Conservation (phyloP, 164 flowering plant species). For the Sextonia rubra region DNA sequence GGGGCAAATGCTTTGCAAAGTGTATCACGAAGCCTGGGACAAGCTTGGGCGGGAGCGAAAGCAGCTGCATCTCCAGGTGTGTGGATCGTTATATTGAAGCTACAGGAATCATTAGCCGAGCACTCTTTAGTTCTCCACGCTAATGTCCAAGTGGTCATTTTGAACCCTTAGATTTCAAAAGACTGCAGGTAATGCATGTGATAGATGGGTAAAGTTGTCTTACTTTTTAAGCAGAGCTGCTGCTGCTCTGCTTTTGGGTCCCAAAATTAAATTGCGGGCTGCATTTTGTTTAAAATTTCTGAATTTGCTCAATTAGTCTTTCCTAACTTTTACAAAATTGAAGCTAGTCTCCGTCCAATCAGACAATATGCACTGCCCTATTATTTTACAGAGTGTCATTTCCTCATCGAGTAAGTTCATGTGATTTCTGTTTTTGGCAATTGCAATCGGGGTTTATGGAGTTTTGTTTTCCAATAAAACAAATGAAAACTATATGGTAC, state of each 20-base stretch:
- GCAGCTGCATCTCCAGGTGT: slow-evolving; percentile 91
- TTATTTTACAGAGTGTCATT: too few species aligned
- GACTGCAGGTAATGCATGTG: neutral
- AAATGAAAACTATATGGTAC: too few species aligned
- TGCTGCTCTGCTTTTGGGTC: neutral
- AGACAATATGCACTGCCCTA: too few species aligned
- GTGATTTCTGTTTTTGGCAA: neutral
- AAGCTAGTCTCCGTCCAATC: neutral
- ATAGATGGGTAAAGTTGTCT: too few species aligned
- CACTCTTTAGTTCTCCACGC: slow-evolving; percentile 51
- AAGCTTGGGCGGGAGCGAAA: slow-evolving; percentile 85
- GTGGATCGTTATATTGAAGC: slow-evolving; percentile 97
- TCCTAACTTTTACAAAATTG: too few species aligned
- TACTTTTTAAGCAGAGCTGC: neutral
- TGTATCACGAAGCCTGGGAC: slow-evolving; percentile 91
- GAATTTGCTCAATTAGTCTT: neutral
- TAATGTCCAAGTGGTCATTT: slow-evolving; percentile 11
- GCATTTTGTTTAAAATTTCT: too few species aligned
- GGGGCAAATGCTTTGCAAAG: slow-evolving; percentile 85
- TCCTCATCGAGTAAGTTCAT: neutral
- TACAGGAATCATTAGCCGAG: slow-evolving; percentile 68
- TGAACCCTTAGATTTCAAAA: neutral
- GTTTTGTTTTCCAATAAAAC: neutral
- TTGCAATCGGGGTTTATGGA: neutral
- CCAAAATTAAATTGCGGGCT: too few species aligned